Percentiles rank a stretch among this genome's conserved stretches.
Conservation (phyloP, 345 rosid species). For the Physaria fendleri region DNA sequence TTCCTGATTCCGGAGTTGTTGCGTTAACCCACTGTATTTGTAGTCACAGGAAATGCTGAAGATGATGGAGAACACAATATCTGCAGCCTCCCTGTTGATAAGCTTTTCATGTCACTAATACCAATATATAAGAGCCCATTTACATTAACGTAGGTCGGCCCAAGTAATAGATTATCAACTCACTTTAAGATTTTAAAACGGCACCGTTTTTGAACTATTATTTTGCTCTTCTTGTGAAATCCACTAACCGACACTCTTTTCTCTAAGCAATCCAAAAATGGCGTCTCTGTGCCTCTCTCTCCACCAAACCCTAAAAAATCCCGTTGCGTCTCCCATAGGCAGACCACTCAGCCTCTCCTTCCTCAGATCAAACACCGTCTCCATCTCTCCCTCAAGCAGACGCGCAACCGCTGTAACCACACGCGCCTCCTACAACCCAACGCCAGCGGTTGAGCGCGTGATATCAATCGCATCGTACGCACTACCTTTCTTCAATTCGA, state of each 20-base stretch:
- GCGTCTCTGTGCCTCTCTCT: conserved; percentile 37
- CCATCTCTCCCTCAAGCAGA: neutral
- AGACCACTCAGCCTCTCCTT: conserved; percentile 17
- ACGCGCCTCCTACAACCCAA: conserved; percentile 54
- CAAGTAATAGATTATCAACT: no score
- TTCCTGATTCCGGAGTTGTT: no score
- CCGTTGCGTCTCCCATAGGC: neutral
- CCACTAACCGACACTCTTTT: no score
- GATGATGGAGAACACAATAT: no score
- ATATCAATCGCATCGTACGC: conserved; percentile 69
- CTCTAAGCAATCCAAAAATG: no score
- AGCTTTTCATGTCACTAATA: no score
- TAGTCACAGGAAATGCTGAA: no score
- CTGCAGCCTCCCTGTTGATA: no score
- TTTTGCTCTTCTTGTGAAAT: neutral
- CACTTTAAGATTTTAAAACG: no score
- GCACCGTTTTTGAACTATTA: no score
- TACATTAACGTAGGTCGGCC: neutral
- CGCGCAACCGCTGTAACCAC: conserved; percentile 3
- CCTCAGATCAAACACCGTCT: conserved; percentile 14
- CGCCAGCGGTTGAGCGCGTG: conserved; percentile 73
- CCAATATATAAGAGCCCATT: neutral
- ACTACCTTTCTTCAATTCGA: conserved; percentile 79
- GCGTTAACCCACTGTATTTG: no score
- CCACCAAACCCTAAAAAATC: conserved; percentile 25